Percentiles rank a stretch among this genome's conserved stretches.
Evolutionary conservation across 1,284 basidiomycete genomes (phyloP).

Genomic region (Phellinidium pouzarii): DNA sequence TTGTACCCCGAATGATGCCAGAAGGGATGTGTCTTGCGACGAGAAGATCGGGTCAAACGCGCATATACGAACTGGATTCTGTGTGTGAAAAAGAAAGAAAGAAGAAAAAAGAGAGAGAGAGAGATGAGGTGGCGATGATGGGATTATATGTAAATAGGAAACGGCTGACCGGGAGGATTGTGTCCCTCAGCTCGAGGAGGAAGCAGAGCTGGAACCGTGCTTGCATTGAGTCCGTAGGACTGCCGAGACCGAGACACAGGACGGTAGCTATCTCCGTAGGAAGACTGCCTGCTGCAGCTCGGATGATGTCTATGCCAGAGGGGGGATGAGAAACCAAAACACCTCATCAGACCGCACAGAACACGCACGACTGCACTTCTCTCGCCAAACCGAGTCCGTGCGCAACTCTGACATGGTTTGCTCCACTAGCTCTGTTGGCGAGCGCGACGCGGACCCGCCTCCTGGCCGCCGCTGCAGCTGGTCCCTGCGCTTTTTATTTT

Average conservation of each 20-base stretch:
- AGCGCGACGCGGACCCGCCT: neutral
- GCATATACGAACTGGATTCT: conserved; percentile 44
- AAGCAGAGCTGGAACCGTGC: conserved; percentile 63
- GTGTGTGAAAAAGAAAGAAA: conserved; percentile 19
- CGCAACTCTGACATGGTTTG: conserved; percentile 7
- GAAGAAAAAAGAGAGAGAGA: too few species aligned
- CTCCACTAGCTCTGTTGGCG: conserved; percentile 8
- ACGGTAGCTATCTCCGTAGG: conserved; percentile 18
- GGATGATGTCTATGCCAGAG: conserved; percentile 15
- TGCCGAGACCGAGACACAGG: conserved; percentile 67
- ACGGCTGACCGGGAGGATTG: conserved; percentile 11
- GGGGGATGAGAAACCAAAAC: conserved; percentile 5
- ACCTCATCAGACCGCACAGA: conserved; percentile 11
- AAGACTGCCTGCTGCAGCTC: conserved; percentile 7
- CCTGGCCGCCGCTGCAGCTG: neutral
- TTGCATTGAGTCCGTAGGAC: conserved; percentile 51
- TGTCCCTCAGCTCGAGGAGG: conserved; percentile 37
- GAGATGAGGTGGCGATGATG: too few species aligned
- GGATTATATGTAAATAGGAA: conserved; percentile 2
- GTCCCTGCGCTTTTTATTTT: conserved; percentile 14
- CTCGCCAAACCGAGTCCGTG: conserved; percentile 9
- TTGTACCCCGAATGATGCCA: conserved; percentile 42
- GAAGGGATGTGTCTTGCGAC: conserved; percentile 45
- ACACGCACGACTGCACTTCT: conserved; percentile 11
- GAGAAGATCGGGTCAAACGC: conserved; percentile 69